Conservation (phyloP, 2,329 filamentous ascomycete genomes). For the Pseudocercospora fuligena region DNA sequence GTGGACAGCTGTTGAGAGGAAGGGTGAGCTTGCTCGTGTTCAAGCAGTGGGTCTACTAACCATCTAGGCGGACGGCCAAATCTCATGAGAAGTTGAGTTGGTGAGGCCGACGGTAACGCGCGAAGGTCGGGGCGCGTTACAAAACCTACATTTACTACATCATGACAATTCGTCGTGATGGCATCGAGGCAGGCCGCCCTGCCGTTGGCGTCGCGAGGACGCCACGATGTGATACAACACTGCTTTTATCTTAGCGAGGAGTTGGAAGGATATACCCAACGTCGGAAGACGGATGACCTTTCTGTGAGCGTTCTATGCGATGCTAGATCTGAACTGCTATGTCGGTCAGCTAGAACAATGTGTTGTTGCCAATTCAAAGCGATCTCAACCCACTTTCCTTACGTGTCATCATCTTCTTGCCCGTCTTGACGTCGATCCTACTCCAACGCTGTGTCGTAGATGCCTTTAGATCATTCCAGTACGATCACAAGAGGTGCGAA, state of each 20-base stretch:
- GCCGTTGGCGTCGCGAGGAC: background rate
- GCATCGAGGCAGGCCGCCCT: background rate
- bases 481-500: too few relatives aligned
- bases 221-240: background rate
- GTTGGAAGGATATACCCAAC: background rate
- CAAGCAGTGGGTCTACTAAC: background rate
- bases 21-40: background rate
- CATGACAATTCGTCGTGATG: background rate
- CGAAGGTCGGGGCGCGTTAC: background rate
- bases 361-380: background rate
- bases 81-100: background rate
- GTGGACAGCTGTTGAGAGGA: background rate
- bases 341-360: too few relatives aligned
- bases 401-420: background rate
- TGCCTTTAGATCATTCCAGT: too few relatives aligned
- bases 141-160: too few relatives aligned
- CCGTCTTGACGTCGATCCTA: background rate
- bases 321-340: background rate
- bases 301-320: background rate
- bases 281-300: background rate
- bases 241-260: background rate
- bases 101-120: background rate
- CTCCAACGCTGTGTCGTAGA: too few relatives aligned
- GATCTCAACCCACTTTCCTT: background rate
- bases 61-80: background rate